Conservation (phyloP, 1,139 yeast species). For the Tardiomyces digboiensis region DNA sequence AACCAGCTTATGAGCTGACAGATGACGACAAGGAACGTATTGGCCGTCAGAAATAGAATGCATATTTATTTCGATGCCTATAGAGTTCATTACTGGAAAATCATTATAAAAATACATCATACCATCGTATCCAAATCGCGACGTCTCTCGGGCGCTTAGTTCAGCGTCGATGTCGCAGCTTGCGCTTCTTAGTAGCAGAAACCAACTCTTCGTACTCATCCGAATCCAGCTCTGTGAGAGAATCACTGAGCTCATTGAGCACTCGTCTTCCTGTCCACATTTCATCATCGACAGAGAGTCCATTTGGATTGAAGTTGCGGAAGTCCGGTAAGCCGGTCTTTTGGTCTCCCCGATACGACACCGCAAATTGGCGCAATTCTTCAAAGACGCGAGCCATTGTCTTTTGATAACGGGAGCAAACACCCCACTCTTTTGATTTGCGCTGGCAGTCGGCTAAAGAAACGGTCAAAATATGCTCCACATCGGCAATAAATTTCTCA, state of each 20-base stretch:
- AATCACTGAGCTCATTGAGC: constrained; percentile 11
- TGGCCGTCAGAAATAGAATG: constrained; percentile 31
- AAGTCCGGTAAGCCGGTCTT: constrained; percentile 5
- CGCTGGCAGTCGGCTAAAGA: background rate
- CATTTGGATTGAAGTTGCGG: constrained; percentile 7
- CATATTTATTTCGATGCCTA: too few relatives aligned
- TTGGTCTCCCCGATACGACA: background rate
- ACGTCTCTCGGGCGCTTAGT: background rate
- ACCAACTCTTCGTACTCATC: constrained; percentile 7
- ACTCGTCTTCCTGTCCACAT: constrained; percentile 12
- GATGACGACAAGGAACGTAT: constrained; percentile 52
- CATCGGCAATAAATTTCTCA: constrained; percentile 7
- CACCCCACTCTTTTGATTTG: background rate
- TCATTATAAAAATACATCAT: background rate
- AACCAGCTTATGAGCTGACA: constrained; percentile 56
- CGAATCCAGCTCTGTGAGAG: constrained; percentile 12
- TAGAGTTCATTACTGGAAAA: too few relatives aligned
- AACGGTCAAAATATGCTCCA: constrained; percentile 7
- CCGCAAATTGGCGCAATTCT: background rate
- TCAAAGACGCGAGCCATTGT: background rate
- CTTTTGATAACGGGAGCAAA: background rate
- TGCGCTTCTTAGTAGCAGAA: background rate
- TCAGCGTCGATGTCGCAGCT: background rate
- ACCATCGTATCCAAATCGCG: background rate
- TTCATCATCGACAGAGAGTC: constrained; percentile 9